Evolutionary conservation across 352 stramenopile genomes (phyloP), one percentile per base, ranked within the genome.

Genomic region (Elongisporangium prolatum): DNA sequence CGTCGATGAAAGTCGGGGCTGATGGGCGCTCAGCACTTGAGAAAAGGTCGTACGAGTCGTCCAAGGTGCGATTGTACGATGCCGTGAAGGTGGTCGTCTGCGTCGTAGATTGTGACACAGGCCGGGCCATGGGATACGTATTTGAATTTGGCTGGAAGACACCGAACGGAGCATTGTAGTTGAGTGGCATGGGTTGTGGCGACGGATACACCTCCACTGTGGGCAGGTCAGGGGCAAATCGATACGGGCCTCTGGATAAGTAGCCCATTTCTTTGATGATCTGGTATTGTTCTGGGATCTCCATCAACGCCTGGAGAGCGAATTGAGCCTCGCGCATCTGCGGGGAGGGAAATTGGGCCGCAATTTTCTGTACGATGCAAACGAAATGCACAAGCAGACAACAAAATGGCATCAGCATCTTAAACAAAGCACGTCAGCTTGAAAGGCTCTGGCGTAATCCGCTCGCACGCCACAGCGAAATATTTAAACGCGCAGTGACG

Each of bases 221-320:
- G 17, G 80, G 77, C n/a, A 92, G 51, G 59, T 89, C 73, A 20
- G 68, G 64, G 17, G 62, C 71, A 52, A 77, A 72, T n/a, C 74
- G 67, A 61, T 80, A 82, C 24, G 77, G 63, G 0, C 71, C 67
- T 16, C 66, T 69, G 54, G 68, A 71, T 44, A 90, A 59, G 58
- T 87, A 86, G 17, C 78, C 74, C 56, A 90, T 72, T 17, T 86
- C 65, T 59, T 91, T 90, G 68, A 95, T 92, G 37, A 71, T 77
- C 40, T 74, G 72, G 60, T 92, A 93, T 60, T 95, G 85, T 53
- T 86, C 77, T 7, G 86, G 86, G 51, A 94, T 76, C 70, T 96
- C 84, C 84, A 94, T 93, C 22, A 96, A 71, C 48, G 86, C 84
- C 24, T 89, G 74, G 4, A 96, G 63, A 4, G 84, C 83, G 63